A percentile compares a stretch with the other conserved stretches of the same genome.
phyloP scores from a whole-genome alignment of 1,284 basidiomycete genomes.

The Ganoderma lingzhi region DNA sequence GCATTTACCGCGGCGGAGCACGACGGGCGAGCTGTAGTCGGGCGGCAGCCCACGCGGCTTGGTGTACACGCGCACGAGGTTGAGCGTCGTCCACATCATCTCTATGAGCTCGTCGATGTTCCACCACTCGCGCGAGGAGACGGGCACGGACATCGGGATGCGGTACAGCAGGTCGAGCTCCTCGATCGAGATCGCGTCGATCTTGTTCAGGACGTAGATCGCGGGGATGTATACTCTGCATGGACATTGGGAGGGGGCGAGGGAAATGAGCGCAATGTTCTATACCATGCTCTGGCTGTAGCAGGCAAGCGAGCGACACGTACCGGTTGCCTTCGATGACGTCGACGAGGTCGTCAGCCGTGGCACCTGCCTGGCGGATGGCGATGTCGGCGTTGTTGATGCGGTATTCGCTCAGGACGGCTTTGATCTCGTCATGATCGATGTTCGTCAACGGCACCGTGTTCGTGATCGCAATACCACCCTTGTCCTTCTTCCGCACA shows the following conservation, averaged over 20 bases:
- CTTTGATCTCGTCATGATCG: conserved; percentile 95
- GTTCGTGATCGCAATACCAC: conserved; percentile 93
- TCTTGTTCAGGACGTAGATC: conserved; percentile 91
- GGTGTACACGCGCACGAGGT: conserved; percentile 94
- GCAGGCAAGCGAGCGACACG: conserved; percentile 30
- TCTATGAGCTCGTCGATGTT: conserved; percentile 97
- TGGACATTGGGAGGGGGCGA: background rate
- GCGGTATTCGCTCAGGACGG: conserved; percentile 94
- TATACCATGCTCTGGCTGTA: background rate
- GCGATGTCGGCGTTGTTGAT: conserved; percentile 92
- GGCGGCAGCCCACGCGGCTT: conserved; percentile 93
- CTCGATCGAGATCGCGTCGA: conserved; percentile 98
- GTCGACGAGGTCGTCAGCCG: conserved; percentile 97
- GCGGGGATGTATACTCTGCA: conserved; percentile 92
- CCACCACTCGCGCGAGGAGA: conserved; percentile 94
- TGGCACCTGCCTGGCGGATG: conserved; percentile 93
- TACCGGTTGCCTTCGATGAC: conserved; percentile 93
- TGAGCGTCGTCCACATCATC: conserved; percentile 90
- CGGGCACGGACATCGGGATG: conserved; percentile 95
- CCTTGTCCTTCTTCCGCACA: conserved; percentile 94
- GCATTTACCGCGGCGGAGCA: conserved; percentile 80
- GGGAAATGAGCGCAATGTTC: background rate
- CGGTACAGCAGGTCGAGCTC: conserved; percentile 96
- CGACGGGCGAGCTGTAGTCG: conserved; percentile 86
- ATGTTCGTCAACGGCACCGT: conserved; percentile 98